These are phyloP conservation scores for Pinus albicaulis DNA, from an alignment of 75 land plant genomes.

Conservation along the genomic window DNA sequence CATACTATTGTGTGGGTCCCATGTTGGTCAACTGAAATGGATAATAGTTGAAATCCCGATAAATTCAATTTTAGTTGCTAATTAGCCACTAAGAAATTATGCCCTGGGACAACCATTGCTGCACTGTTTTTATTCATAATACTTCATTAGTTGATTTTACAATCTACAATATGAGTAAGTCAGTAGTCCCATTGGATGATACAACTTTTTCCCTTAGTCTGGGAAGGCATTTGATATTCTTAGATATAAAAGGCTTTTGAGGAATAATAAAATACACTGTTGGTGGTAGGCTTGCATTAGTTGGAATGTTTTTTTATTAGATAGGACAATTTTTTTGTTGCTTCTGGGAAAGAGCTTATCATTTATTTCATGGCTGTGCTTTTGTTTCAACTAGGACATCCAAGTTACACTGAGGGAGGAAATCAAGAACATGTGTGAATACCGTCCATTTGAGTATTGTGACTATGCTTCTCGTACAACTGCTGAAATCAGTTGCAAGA, in stretches of 20 bases:
- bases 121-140: background rate
- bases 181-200: background rate
- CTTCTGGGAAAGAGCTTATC: background rate
- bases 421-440: slow-evolving; percentile 93
- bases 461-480: slow-evolving; percentile 79
- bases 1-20: background rate
- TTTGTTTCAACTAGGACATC: slow-evolving; percentile 53
- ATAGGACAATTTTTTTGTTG: background rate
- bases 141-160: no score
- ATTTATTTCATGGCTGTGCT: no score
- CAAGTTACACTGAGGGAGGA: slow-evolving; percentile 87
- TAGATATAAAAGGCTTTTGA: background rate
- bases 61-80: background rate
- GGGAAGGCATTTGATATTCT: no score
- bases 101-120: no score
- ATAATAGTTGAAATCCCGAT: background rate
- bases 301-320: background rate
- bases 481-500: slow-evolving; percentile 82
- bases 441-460: slow-evolving; percentile 93
- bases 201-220: background rate
- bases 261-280: background rate
- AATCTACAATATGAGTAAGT: background rate
- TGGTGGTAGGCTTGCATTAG: background rate
- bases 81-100: background rate
- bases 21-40: background rate